These are phyloP conservation scores for Tolypocladium amazonense DNA, from an alignment of 2,329 filamentous ascomycete species.

Conservation along the genomic window DNA sequence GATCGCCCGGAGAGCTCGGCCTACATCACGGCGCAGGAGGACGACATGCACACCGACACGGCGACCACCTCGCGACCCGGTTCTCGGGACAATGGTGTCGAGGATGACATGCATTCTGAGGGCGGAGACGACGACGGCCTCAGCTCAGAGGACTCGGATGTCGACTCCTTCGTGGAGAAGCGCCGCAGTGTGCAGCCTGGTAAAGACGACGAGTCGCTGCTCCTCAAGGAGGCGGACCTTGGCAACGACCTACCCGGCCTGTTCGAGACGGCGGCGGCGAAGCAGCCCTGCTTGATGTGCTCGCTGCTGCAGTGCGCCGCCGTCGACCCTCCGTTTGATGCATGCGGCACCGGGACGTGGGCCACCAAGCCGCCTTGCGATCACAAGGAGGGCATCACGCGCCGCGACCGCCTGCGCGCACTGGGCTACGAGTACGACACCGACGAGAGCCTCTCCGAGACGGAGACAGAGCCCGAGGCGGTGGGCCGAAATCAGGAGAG, in stretches of 20 bases:
- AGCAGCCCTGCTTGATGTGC: constrained; percentile 6
- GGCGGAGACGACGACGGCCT: constrained; percentile 4
- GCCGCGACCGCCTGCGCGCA: constrained; percentile 10
- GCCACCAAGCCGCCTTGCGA: not conserved
- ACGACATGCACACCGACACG: not conserved
- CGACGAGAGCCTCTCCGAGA: constrained; percentile 5
- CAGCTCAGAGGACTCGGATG: constrained; percentile 14
- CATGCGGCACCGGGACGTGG: not conserved
- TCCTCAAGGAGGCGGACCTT: constrained; percentile 19
- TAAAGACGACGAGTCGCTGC: constrained; percentile 23
- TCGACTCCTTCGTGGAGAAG: constrained; percentile 19
- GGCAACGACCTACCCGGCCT: constrained; percentile 22
- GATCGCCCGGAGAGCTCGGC: not conserved
- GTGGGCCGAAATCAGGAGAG: not conserved
- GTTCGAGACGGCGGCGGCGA: constrained; percentile 2
- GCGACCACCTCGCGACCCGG: not conserved
- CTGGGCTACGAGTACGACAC: constrained; percentile 15
- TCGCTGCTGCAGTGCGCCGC: constrained; percentile 1
- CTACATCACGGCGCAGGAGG: not conserved
- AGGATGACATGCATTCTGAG: not conserved
- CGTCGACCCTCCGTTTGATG: not conserved
- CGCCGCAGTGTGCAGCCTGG: constrained; percentile 5
- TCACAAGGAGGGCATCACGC: constrained; percentile 5
- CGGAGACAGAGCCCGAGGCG: not conserved
- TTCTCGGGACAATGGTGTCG: not conserved